phyloP scores from a whole-genome alignment of 1,139 yeast species.

The Kodamaea anthophila region DNA sequence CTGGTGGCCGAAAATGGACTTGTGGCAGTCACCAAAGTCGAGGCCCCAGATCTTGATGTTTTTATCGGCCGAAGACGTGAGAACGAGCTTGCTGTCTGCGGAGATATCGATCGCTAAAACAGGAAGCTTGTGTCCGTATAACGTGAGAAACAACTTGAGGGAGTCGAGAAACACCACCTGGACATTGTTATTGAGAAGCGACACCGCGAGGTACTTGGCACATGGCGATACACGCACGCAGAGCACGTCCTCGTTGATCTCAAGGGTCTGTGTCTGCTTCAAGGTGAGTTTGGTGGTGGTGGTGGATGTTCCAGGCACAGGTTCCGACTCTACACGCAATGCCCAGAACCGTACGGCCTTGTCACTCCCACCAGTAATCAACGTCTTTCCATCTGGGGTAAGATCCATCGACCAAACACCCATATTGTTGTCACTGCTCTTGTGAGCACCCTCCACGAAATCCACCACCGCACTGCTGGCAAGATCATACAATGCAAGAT shows the following conservation, averaged over 20 bases:
- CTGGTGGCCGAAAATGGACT: conserved; percentile 92
- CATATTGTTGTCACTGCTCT: conserved; percentile 40
- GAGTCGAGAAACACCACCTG: conserved; percentile 87
- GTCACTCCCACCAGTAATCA: conserved; percentile 94
- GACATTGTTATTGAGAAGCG: conserved; percentile 86
- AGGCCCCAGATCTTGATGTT: conserved; percentile 97
- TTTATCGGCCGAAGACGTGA: conserved; percentile 94
- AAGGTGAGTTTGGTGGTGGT: conserved; percentile 51
- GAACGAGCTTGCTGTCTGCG: conserved; percentile 74
- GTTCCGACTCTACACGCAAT: conserved; percentile 59
- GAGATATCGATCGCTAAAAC: conserved; percentile 88
- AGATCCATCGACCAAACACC: conserved; percentile 91
- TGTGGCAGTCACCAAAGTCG: conserved; percentile 98
- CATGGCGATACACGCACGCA: conserved; percentile 82
- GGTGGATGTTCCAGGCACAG: conserved; percentile 60
- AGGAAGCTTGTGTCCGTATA: conserved; percentile 95
- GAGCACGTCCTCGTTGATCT: conserved; percentile 78
- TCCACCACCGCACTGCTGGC: conserved; percentile 72
- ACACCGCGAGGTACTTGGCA: conserved; percentile 68
- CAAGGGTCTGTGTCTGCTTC: conserved; percentile 73
- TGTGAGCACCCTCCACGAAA: conserved; percentile 62
- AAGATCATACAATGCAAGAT: conserved; percentile 77
- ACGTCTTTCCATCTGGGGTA: conserved; percentile 75
- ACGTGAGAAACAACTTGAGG: conserved; percentile 76
- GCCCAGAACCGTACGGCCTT: conserved; percentile 88